Percentiles rank a stretch among this genome's conserved stretches.
Evolutionary conservation across 2,329 filamentous ascomycete genomes (phyloP).

Genomic region (Colletotrichum sp.): DNA sequence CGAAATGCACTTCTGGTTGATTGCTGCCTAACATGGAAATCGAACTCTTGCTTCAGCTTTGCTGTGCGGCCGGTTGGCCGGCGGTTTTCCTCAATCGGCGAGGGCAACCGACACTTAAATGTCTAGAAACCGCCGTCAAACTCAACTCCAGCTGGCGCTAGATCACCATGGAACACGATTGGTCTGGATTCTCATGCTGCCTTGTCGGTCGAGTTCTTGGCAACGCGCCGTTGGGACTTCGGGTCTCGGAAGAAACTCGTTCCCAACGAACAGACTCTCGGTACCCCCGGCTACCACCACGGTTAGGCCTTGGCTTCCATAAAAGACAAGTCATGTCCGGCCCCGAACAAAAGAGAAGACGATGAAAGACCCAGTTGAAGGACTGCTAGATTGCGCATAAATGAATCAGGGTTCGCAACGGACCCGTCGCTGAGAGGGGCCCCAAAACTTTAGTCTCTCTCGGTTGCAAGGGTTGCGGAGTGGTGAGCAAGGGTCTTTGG

Average conservation of each 20-base stretch:
- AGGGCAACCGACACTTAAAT: neutral
- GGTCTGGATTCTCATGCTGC: neutral
- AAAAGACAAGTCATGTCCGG: neutral
- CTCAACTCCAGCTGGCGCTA: neutral
- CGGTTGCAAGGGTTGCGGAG: slow-evolving; percentile 2
- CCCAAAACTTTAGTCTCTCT: neutral
- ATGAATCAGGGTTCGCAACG: slow-evolving; percentile 6
- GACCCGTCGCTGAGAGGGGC: neutral
- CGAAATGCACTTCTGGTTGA: neutral
- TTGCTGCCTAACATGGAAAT: neutral
- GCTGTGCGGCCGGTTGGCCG: neutral
- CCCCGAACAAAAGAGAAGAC: neutral
- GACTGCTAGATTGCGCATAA: neutral
- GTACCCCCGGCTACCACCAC: neutral
- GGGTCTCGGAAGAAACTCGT: neutral
- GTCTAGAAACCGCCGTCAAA: neutral
- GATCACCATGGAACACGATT: neutral
- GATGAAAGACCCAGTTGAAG: neutral
- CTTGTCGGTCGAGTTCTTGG: neutral
- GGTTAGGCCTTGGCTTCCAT: neutral
- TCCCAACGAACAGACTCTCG: neutral
- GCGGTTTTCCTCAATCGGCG: neutral
- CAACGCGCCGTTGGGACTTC: neutral
- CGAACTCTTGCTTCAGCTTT: neutral
- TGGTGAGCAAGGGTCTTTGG: neutral